A percentile compares a stretch with the other conserved stretches of the same genome.
phyloP scores from a whole-genome alignment of 2,329 filamentous ascomycete genomes.

The Ophiosphaerella korrae region DNA sequence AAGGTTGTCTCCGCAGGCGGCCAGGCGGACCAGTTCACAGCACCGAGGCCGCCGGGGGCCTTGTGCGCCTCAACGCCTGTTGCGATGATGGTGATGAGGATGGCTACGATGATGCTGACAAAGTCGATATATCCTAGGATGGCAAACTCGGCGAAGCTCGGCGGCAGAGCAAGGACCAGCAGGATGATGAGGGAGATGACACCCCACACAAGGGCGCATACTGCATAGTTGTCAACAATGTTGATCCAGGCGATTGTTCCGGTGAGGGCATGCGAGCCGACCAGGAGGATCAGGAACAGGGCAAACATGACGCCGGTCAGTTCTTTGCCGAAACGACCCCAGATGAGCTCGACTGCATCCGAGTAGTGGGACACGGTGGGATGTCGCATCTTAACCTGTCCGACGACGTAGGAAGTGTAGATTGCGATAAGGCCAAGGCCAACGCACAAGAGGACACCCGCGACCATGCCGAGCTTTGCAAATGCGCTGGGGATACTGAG shows the following conservation, averaged over 20 bases:
- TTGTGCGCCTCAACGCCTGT: constrained; percentile 56
- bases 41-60: constrained; percentile 35
- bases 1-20: constrained; percentile 56
- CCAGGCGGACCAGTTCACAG: constrained; percentile 39
- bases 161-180: constrained; percentile 64
- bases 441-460: constrained; percentile 51
- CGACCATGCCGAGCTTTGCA: constrained; percentile 54
- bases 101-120: constrained; percentile 67
- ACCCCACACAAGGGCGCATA: constrained; percentile 69
- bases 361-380: constrained; percentile 70
- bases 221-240: constrained; percentile 61
- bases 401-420: constrained; percentile 67
- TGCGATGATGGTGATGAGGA: constrained; percentile 71
- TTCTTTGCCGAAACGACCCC: constrained; percentile 55
- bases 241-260: constrained; percentile 71
- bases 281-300: constrained; percentile 59
- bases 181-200: constrained; percentile 66
- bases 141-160: constrained; percentile 68
- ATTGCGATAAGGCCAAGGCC: constrained; percentile 63
- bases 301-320: constrained; percentile 64
- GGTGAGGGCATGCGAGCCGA: constrained; percentile 72
- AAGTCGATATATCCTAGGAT: constrained; percentile 64
- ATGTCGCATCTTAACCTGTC: constrained; percentile 63
- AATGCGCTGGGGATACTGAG: constrained; percentile 54
- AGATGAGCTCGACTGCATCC: constrained; percentile 69